A percentile compares a stretch with the other conserved stretches of the same genome.
phyloP scores from a whole-genome alignment of 2,329 filamentous ascomycete species.

The Fusarium solani-melongenae region DNA sequence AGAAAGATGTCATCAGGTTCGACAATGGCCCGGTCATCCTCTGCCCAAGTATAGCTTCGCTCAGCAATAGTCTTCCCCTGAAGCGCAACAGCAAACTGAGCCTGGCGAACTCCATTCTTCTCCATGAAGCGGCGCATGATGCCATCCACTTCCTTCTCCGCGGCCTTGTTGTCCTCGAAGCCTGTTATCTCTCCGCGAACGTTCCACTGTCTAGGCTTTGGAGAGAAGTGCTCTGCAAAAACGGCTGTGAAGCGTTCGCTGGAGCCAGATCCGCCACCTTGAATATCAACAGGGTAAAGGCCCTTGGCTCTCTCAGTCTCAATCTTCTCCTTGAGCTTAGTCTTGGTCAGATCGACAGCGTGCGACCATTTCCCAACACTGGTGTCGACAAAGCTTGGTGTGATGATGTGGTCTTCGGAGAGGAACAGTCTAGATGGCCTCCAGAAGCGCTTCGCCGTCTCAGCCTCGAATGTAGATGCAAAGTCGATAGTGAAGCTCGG shows the following conservation, averaged over 20 bases:
- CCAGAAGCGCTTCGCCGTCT: conserved; percentile 30
- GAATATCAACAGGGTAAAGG: conserved; percentile 21
- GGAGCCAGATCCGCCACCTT: conserved; percentile 9
- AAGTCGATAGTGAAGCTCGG: background rate
- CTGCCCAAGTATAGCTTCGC: conserved; percentile 33
- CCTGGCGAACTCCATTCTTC: conserved; percentile 30
- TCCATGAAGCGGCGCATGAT: conserved; percentile 25
- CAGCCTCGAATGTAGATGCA: background rate
- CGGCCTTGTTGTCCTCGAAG: background rate
- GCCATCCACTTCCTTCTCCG: background rate
- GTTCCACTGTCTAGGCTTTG: conserved; percentile 12
- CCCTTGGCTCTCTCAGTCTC: background rate
- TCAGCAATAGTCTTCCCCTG: conserved; percentile 4
- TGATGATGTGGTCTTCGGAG: conserved; percentile 30
- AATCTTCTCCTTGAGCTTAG: conserved; percentile 1
- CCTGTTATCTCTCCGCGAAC: background rate
- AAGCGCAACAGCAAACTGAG: conserved; percentile 17
- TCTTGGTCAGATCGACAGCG: background rate
- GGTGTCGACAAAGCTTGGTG: conserved; percentile 28
- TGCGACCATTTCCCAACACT: conserved; percentile 20
- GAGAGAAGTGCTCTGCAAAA: conserved; percentile 13
- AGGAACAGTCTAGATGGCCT: conserved; percentile 17
- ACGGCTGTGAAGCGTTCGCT: conserved; percentile 20
- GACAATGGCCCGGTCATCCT: conserved; percentile 22
- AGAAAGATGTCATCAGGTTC: conserved; percentile 23